These are phyloP conservation scores for Diaporthe aspalathi DNA, from an alignment of 2,329 filamentous ascomycete genomes.

Conservation along the genomic window DNA sequence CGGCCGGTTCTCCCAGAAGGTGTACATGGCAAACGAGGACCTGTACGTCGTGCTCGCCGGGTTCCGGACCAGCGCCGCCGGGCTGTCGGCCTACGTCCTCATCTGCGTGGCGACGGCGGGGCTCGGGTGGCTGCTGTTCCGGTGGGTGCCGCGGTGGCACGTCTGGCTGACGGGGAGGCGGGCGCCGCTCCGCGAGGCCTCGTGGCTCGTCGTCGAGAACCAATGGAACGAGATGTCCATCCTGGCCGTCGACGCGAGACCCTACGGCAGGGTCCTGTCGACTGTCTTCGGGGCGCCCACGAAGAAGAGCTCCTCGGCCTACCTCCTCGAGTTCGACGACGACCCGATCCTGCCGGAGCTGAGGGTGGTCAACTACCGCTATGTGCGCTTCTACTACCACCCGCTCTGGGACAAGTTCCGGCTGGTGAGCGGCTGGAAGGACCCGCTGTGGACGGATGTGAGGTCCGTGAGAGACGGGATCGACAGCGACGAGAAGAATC, in stretches of 20 bases:
- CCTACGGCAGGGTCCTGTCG: constrained; percentile 66
- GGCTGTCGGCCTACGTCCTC: constrained; percentile 75
- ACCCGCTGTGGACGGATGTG: constrained; percentile 86
- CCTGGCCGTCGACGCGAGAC: constrained; percentile 70
- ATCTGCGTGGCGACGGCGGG: constrained; percentile 81
- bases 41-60: constrained; percentile 93
- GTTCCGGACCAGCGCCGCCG: constrained; percentile 80
- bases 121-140: constrained; percentile 83
- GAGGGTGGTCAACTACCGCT: constrained; percentile 88
- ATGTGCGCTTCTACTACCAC: constrained; percentile 93
- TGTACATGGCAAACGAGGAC: constrained; percentile 94
- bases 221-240: constrained; percentile 94
- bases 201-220: constrained; percentile 95
- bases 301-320: constrained; percentile 61
- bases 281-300: constrained; percentile 75
- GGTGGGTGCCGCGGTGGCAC: constrained; percentile 91
- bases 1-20: constrained; percentile 83
- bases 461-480: constrained; percentile 81
- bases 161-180: constrained; percentile 79
- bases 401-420: constrained; percentile 90
- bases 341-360: constrained; percentile 83
- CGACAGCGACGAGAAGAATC: constrained; percentile 87
- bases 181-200: constrained; percentile 76
- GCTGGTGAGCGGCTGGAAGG: constrained; percentile 91
- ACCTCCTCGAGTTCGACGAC: constrained; percentile 72